phyloP scores from a whole-genome alignment of 2,329 filamentous ascomycete species.

The Pleoardoris graminearum region DNA sequence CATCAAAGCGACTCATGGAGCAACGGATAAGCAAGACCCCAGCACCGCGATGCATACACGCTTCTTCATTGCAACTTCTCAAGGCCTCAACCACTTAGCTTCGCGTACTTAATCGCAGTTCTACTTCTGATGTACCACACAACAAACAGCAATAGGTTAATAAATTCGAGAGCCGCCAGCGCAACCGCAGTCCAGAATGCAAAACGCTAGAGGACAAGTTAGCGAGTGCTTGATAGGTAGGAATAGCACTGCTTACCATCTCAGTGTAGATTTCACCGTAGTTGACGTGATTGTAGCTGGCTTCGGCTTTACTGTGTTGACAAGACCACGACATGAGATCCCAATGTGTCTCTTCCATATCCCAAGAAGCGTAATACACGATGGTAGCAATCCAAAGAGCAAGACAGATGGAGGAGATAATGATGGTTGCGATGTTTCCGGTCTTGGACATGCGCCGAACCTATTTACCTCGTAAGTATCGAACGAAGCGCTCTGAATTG shows the following conservation, averaged over 20 bases:
- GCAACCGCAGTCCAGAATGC: conserved; percentile 23
- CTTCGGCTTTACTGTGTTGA: conserved; percentile 13
- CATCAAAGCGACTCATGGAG: no score
- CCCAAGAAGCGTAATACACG: conserved; percentile 26
- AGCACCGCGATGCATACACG: no score
- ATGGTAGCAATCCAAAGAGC: conserved; percentile 21
- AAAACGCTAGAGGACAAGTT: conserved; percentile 11
- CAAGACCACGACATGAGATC: conserved; percentile 28
- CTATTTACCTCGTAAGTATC: conserved; percentile 3
- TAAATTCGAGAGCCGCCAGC: conserved; percentile 19
- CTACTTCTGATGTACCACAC: conserved; percentile 20
- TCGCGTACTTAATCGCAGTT: conserved; percentile 17
- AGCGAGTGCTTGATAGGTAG: neutral
- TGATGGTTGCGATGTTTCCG: conserved; percentile 21
- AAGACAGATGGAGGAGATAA: conserved; percentile 19
- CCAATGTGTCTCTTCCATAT: conserved; percentile 24
- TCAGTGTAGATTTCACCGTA: conserved; percentile 20
- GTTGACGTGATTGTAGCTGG: conserved; percentile 19
- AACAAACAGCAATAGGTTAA: conserved; percentile 21
- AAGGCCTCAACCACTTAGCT: conserved; percentile 9
- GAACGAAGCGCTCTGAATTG: no score
- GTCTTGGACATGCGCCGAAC: conserved; percentile 24
- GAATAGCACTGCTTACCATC: conserved; percentile 19
- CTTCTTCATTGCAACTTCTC: no score
- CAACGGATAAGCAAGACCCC: no score